Conservation (phyloP, 257 asterid species). For the Galeopsis tetrahit region DNA sequence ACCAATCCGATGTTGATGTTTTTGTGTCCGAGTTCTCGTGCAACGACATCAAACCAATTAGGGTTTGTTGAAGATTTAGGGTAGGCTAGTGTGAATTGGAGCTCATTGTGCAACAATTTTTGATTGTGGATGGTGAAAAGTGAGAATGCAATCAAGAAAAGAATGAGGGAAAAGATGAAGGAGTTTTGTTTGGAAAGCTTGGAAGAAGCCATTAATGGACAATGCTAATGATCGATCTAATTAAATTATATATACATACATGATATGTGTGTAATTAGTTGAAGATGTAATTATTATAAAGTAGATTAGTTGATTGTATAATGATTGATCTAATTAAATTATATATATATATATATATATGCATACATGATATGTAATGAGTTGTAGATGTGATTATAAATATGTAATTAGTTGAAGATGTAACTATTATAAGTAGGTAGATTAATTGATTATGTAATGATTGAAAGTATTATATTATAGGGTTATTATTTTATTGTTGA, state of each 20-base stretch:
- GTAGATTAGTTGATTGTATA: no score
- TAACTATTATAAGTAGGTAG: conserved; percentile 34
- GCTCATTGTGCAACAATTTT: conserved; percentile 22
- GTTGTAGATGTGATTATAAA: conserved; percentile 11
- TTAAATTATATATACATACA: no score
- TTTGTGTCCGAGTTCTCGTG: conserved; percentile 27
- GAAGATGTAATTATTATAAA: no score
- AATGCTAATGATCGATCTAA: no score
- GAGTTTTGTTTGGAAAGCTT: conserved; percentile 45
- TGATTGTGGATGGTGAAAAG: conserved; percentile 38
- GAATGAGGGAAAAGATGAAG: conserved; percentile 31
- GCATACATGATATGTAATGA: not conserved
- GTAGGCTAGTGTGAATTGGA: conserved; percentile 19
- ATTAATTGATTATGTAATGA: no score
- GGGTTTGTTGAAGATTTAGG: conserved; percentile 23
- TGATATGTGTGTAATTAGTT: no score
- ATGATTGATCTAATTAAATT: not conserved
- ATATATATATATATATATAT: no score
- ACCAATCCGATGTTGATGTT: conserved; percentile 45
- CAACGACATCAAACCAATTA: conserved; percentile 39
- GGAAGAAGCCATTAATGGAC: conserved; percentile 50
- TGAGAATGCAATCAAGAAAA: conserved; percentile 46
- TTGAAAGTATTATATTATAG: no score
- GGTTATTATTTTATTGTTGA: no score
- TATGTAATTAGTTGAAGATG: not conserved